Conservation (phyloP, 176 grass and related monocot genomes). For the Phoenix roebelenii region DNA sequence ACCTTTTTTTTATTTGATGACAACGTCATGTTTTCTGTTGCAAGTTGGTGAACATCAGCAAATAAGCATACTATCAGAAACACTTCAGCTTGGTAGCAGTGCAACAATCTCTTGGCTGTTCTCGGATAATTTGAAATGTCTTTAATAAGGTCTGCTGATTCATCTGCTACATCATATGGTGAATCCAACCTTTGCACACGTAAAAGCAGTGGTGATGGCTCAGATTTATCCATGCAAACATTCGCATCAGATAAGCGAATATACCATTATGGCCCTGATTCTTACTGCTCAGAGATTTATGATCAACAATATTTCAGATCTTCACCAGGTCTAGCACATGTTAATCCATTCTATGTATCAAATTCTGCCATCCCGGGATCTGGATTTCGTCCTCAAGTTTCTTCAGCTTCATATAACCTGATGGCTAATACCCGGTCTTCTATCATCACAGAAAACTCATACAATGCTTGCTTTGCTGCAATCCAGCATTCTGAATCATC, state of each 20-base stretch:
- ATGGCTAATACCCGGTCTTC: conserved; percentile 29
- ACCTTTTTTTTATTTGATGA: no score
- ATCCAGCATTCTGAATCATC: conserved; percentile 36
- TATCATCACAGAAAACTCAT: conserved; percentile 33
- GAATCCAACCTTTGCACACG: conserved; percentile 41
- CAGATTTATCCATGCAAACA: conserved; percentile 18
- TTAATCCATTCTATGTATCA: conserved; percentile 5
- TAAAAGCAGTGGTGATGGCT: conserved; percentile 20
- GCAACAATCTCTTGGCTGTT: background rate
- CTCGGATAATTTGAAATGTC: conserved; percentile 26
- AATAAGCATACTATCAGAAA: no score
- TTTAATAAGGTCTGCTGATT: conserved; percentile 26
- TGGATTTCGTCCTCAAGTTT: conserved; percentile 38
- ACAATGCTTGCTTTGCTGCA: conserved; percentile 37
- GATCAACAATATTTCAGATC: conserved; percentile 34
- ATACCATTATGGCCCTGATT: conserved; percentile 45
- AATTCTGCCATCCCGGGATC: conserved; percentile 29
- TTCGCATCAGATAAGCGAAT: conserved; percentile 4
- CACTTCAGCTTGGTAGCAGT: no score
- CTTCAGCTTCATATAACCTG: conserved; percentile 38
- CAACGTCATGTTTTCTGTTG: no score
- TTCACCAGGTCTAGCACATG: conserved; percentile 15
- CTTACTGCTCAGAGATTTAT: conserved; percentile 47
- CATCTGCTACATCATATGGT: conserved; percentile 19
- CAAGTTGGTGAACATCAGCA: no score